Conservation (phyloP, 2,329 filamentous ascomycete genomes). For the Aspergillus brunneoviolaceus region DNA sequence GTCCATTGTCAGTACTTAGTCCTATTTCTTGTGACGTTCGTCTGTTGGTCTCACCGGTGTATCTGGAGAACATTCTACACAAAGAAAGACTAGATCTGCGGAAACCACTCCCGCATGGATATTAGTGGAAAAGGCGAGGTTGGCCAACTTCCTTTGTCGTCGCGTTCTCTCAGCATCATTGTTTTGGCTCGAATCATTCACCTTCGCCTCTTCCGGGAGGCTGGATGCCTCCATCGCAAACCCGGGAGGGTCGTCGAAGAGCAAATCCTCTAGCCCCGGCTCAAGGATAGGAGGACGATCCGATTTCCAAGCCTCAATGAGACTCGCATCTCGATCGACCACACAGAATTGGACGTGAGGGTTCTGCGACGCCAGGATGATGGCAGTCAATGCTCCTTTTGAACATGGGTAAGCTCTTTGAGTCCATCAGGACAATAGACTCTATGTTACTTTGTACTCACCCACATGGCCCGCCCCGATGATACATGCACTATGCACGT, state of each 20-base stretch:
- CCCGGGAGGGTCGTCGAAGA: conserved; percentile 16
- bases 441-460: conserved; percentile 1
- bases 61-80: conserved; percentile 6
- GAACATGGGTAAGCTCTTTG: not conserved
- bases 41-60: not conserved
- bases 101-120: conserved; percentile 16
- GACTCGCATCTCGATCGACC: conserved; percentile 24
- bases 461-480: conserved; percentile 26
- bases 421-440: not conserved
- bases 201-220: not conserved
- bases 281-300: conserved; percentile 27
- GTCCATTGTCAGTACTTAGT: not conserved
- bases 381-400: conserved; percentile 23
- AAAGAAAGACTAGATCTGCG: conserved; percentile 23
- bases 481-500: not conserved
- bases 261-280: conserved; percentile 25
- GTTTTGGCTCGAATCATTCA: not conserved
- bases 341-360: conserved; percentile 28
- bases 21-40: not conserved
- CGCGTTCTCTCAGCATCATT: not conserved
- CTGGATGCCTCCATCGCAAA: not conserved
- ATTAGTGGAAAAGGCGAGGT: conserved; percentile 22
- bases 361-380: conserved; percentile 28
- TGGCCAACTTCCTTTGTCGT: conserved; percentile 13
- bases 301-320: conserved; percentile 30